Evolutionary conservation across 306 rosid genomes (phyloP).

Genomic region (Vicia villosa): DNA sequence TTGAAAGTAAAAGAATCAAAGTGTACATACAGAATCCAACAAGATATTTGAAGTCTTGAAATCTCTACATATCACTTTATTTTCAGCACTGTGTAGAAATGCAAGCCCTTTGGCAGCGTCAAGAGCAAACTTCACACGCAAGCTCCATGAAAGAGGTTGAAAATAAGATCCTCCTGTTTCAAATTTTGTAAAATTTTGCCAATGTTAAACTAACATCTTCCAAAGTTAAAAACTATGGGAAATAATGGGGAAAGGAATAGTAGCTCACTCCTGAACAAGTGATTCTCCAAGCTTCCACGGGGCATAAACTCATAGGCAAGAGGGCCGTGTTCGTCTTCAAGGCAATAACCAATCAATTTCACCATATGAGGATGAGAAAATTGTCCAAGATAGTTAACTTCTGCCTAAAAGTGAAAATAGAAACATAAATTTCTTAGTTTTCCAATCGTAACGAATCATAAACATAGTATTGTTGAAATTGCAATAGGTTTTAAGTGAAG

Average conservation of each 20-base stretch:
- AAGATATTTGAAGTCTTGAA: conserved; percentile 70
- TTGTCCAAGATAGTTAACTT: conserved; percentile 68
- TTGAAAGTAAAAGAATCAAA: conserved; percentile 12
- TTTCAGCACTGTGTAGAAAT: conserved; percentile 58
- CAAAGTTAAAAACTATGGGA: not conserved
- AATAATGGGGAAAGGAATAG: not conserved
- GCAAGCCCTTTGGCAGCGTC: conserved; percentile 82
- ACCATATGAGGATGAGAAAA: conserved; percentile 69
- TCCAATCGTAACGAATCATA: not conserved
- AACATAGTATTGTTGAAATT: not conserved
- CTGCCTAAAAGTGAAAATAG: conserved; percentile 50
- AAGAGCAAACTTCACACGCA: conserved; percentile 70
- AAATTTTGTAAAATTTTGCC: conserved; percentile 17
- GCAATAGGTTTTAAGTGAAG: no score
- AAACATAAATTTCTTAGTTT: conserved; percentile 23
- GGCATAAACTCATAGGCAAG: conserved; percentile 71
- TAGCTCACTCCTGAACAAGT: conserved; percentile 66
- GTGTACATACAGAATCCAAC: conserved; percentile 62
- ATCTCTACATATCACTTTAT: conserved; percentile 64
- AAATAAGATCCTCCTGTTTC: conserved; percentile 67
- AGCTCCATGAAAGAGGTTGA: conserved; percentile 73
- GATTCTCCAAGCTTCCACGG: conserved; percentile 74
- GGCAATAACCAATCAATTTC: conserved; percentile 62
- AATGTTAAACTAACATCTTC: conserved; percentile 13
- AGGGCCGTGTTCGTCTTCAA: conserved; percentile 65